phyloP scores from a whole-genome alignment of 2,329 filamentous ascomycete species.

The Cercospora nicotianae region DNA sequence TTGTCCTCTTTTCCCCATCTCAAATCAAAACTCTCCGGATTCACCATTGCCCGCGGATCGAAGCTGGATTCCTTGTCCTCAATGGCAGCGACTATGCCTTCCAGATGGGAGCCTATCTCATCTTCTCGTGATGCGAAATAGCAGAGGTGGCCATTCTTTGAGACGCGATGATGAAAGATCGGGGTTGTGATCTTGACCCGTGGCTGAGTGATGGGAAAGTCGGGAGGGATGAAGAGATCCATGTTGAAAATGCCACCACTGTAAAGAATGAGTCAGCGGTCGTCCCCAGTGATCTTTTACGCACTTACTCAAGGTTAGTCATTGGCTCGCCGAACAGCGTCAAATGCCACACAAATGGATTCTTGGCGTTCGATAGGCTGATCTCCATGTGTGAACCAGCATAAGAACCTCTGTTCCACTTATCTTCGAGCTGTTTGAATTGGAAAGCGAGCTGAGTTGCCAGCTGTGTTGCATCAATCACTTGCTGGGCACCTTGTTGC shows the following conservation, averaged over 20 bases:
- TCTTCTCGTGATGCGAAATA: conserved; percentile 73
- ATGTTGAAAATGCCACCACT: conserved; percentile 80
- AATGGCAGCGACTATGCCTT: conserved; percentile 76
- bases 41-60: conserved; percentile 83
- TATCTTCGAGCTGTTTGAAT: conserved; percentile 76
- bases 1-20: conserved; percentile 81
- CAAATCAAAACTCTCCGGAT: conserved; percentile 79
- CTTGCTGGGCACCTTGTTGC: conserved; percentile 62
- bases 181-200: conserved; percentile 76
- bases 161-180: conserved; percentile 86
- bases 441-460: conserved; percentile 81
- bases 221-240: conserved; percentile 74
- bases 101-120: conserved; percentile 78
- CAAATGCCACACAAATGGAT: conserved; percentile 85
- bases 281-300: neutral
- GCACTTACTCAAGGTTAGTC: conserved; percentile 75
- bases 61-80: conserved; percentile 87
- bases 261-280: neutral
- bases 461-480: conserved; percentile 68
- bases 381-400: conserved; percentile 72
- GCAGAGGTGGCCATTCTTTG: conserved; percentile 73
- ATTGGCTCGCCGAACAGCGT: conserved; percentile 90
- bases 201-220: conserved; percentile 86
- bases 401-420: conserved; percentile 62
- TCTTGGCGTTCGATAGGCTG: conserved; percentile 67